These are phyloP conservation scores for Ustilago curta DNA, from an alignment of 1,284 basidiomycete species.

Conservation along the genomic window DNA sequence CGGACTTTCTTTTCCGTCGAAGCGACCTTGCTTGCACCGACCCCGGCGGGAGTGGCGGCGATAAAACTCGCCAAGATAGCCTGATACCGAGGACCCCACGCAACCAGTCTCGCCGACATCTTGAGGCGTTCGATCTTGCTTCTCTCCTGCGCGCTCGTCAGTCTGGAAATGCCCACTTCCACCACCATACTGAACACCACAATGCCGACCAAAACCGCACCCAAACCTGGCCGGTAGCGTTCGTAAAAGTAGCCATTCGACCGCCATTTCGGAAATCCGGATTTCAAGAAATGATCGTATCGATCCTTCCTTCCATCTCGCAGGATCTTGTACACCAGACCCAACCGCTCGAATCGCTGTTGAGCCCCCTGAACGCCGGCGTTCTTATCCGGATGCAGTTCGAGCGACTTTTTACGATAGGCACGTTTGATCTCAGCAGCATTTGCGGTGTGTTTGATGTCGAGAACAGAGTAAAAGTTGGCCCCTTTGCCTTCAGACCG, in stretches of 20 bases:
- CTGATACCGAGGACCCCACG: slow-evolving; percentile 62
- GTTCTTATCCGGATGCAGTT: slow-evolving; percentile 68
- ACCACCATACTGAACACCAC: slow-evolving; percentile 45
- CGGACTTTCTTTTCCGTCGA: slow-evolving; percentile 60
- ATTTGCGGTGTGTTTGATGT: slow-evolving; percentile 43
- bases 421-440: slow-evolving; percentile 59
- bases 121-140: slow-evolving; percentile 50
- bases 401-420: slow-evolving; percentile 62
- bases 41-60: background rate
- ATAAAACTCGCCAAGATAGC: slow-evolving; percentile 21
- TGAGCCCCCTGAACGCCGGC: slow-evolving; percentile 45
- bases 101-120: slow-evolving; percentile 53
- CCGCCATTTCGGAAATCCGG: slow-evolving; percentile 67
- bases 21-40: slow-evolving; percentile 13
- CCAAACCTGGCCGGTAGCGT: slow-evolving; percentile 62
- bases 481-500: slow-evolving; percentile 50
- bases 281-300: slow-evolving; percentile 66
- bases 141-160: slow-evolving; percentile 55
- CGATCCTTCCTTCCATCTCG: slow-evolving; percentile 64
- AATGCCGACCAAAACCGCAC: slow-evolving; percentile 49
- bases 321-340: slow-evolving; percentile 66
- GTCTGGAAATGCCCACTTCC: slow-evolving; percentile 34
- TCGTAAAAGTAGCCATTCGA: slow-evolving; percentile 64
- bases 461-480: slow-evolving; percentile 65
- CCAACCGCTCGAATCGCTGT: slow-evolving; percentile 65